A percentile compares a stretch with the other conserved stretches of the same genome.
phyloP scores from a whole-genome alignment of 2,329 filamentous ascomycete genomes.

The Cladophialophora exuberans region DNA sequence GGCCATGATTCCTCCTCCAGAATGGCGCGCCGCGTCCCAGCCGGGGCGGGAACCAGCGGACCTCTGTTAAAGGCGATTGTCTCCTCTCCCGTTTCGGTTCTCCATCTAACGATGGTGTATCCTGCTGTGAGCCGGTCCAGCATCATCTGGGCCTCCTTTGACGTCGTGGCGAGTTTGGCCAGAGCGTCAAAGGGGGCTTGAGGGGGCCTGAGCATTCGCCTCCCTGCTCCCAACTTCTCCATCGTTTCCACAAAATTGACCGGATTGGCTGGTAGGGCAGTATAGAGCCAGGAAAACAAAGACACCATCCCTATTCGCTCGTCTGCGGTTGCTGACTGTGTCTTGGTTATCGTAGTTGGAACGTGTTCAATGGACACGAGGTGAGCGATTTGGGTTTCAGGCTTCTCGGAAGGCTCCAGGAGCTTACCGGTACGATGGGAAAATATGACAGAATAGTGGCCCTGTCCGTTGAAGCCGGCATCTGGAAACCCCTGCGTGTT shows the following conservation, averaged over 20 bases:
- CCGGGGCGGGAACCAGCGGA: constrained; percentile 41
- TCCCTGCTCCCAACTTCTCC: constrained; percentile 21
- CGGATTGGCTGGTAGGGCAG: constrained; percentile 39
- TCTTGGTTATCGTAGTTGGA: constrained; percentile 31
- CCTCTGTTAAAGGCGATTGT: constrained; percentile 45
- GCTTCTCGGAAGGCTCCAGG: background rate
- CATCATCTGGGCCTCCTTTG: background rate
- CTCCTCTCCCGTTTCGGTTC: constrained; percentile 45
- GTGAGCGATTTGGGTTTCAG: constrained; percentile 2
- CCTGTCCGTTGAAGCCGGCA: constrained; percentile 40
- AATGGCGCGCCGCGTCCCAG: constrained; percentile 6
- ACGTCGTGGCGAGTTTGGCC: background rate
- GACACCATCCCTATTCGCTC: constrained; percentile 41
- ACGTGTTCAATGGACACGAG: constrained; percentile 8
- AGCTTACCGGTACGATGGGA: constrained; percentile 39
- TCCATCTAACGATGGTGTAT: constrained; percentile 44
- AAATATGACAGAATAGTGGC: constrained; percentile 43
- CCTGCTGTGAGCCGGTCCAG: constrained; percentile 37
- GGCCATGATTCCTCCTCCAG: background rate
- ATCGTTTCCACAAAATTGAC: constrained; percentile 41
- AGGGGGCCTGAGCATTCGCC: background rate
- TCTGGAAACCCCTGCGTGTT: constrained; percentile 45
- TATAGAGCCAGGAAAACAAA: constrained; percentile 49
- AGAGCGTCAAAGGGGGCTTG: background rate
- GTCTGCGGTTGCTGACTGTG: constrained; percentile 32